Evolutionary conservation across 2,329 filamentous ascomycete species (phyloP), one percentile per base, ranked within the genome.

Genomic region (Chrysoporthe deuterocubensis): DNA sequence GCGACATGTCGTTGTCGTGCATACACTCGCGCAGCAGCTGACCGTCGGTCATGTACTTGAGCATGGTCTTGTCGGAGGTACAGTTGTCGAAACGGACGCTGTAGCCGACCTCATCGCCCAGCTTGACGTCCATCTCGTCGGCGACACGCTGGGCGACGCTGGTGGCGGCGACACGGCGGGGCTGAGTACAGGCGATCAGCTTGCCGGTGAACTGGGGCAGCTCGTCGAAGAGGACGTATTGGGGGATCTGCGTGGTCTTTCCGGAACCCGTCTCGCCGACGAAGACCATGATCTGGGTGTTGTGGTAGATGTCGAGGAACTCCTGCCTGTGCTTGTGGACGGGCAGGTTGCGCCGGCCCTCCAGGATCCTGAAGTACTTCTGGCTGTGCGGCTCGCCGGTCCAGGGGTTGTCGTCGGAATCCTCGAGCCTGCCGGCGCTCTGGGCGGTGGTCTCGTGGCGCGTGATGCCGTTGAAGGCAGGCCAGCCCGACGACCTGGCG

Each of bases 11-110:
- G 76, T 94, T 92, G 79, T 99, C 96, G 80, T 97, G 90, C 90
- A 99, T 97, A 67, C 96, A 94, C 81, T 99, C 96, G 76, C 96
- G 86, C 76, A 98, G 85, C 75, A 99, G 89, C 91, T 99, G 98
- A 88, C 96, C 96, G 77, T 99, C 96, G 57, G 96, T 99, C 96
- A 99, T 99, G 84, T 99, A 99, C 84, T 99, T 99, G 77, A 99
- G 88, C 70, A 96, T 88, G 1, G 96, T 99, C 79, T 92, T 94
- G 67, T 89, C 88, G 62, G 92, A 88, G 0, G 96, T 98, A 82
- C 90, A 92, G 79, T 99, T 96, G 81, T 99, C 96, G 80, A 99
- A 99, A 84, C 96, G 93, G 78, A 99, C 98, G 79, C 93, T 98
- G 83, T 98, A 99, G 80, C 96, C 96, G 66, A 99, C 94, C 81